Evolutionary conservation across 139 green algal species (phyloP).

Genomic region (Dunaliella sp.): DNA sequence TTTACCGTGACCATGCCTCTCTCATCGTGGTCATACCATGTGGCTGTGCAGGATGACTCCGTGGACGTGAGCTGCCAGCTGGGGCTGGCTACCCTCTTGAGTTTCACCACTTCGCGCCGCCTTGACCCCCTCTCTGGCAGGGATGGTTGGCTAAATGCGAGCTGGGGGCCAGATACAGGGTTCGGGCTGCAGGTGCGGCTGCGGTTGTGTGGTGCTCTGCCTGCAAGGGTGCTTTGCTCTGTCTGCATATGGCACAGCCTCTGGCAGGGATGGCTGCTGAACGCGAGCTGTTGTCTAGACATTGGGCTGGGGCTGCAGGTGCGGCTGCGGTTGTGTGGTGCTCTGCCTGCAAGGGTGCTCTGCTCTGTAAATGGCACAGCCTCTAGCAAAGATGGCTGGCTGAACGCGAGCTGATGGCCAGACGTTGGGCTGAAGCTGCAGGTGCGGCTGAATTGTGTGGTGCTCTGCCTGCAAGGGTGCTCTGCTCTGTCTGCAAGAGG

Average conservation of each 20-base stretch:
- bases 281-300: slow-evolving; percentile 4
- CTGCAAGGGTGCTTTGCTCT: too few relatives aligned
- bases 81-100: slow-evolving; percentile 29
- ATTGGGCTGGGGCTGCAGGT: slow-evolving; percentile 1
- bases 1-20: too few relatives aligned
- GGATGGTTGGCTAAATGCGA: background rate
- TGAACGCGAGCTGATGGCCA: slow-evolving; percentile 6
- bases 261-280: background rate
- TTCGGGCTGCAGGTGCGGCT: slow-evolving; percentile 2
- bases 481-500: too few relatives aligned
- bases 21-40: background rate
- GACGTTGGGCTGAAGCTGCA: background rate
- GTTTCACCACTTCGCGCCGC: slow-evolving; percentile 37
- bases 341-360: too few relatives aligned
- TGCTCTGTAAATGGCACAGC: too few relatives aligned
- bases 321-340: background rate
- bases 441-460: background rate
- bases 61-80: slow-evolving; percentile 26
- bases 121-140: slow-evolving; percentile 23
- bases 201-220: too few relatives aligned
- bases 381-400: slow-evolving; percentile 6
- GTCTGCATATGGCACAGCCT: slow-evolving; percentile 20
- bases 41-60: slow-evolving; percentile 18
- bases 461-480: too few relatives aligned
- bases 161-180: slow-evolving; percentile 1